Conservation (phyloP, 1,139 yeast genomes). For the Saccharomycopsis crataegensis region DNA sequence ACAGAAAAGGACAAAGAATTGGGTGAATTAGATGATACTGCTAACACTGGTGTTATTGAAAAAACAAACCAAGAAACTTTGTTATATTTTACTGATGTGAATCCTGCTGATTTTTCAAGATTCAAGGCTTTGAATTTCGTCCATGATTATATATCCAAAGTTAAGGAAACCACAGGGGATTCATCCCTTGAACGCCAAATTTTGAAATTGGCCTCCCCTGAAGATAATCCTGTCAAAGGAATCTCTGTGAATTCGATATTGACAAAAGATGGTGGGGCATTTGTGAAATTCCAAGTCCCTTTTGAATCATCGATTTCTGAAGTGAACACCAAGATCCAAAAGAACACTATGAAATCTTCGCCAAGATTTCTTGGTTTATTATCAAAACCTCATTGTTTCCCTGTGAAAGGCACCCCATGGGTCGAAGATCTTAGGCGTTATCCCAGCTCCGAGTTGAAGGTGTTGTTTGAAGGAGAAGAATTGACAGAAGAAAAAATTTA, state of each 20-base stretch:
- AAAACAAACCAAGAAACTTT: slow-evolving; percentile 46
- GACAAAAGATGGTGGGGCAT: slow-evolving; percentile 86
- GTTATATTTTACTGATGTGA: slow-evolving; percentile 45
- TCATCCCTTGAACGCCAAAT: slow-evolving; percentile 20
- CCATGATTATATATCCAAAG: background rate
- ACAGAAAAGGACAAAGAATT: slow-evolving; percentile 33
- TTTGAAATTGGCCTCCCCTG: slow-evolving; percentile 35
- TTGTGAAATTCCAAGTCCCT: slow-evolving; percentile 69
- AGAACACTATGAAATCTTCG: slow-evolving; percentile 32
- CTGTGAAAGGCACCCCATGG: slow-evolving; percentile 93
- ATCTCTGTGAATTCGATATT: slow-evolving; percentile 44
- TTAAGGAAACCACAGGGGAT: slow-evolving; percentile 1
- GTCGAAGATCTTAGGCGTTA: slow-evolving; percentile 81
- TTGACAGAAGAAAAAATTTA: slow-evolving; percentile 82
- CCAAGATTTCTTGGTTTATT: slow-evolving; percentile 28
- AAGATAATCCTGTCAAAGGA: slow-evolving; percentile 33
- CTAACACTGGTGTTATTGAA: slow-evolving; percentile 53
- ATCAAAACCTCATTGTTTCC: slow-evolving; percentile 44
- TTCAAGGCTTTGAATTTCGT: slow-evolving; percentile 23
- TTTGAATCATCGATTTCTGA: slow-evolving; percentile 39
- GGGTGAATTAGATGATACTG: slow-evolving; percentile 43
- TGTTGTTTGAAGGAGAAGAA: slow-evolving; percentile 64
- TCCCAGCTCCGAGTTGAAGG: slow-evolving; percentile 56
- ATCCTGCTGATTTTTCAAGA: slow-evolving; percentile 33
- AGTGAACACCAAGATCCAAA: slow-evolving; percentile 42